Base-by-base conservation (phyloP, 306 rosid species). In the Lathyrus aphaca region DNA sequence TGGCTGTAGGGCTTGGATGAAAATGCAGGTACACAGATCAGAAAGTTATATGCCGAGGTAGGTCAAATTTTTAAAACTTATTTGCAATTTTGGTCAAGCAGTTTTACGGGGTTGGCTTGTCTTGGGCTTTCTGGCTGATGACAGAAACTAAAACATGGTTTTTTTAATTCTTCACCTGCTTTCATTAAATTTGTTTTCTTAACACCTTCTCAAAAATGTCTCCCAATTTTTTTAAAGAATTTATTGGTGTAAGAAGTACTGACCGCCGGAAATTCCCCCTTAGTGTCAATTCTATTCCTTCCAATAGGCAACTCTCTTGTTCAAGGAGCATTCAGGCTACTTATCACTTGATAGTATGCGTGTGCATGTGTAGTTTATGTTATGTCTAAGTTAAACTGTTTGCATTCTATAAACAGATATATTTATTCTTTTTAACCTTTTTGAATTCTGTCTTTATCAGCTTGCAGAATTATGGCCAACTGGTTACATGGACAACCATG, bases 401-500 rank as follows among this genome's bases (percentile, higher is more conserved):
- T 54, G 49, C 64, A 23, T 68, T 56, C 35, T 16, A 63, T 27
- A 17, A 17, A 40, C 60, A 53, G 14, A 42, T 5, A 32, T 58
- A 32, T 60, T 68, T 69, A 44, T 56, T 27, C 10, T 66, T 42
- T 71, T 55, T 37, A 27, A 44, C 50, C 65, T 45, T 69, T 69
- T 39, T 6, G 53, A 51, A 32, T 63, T 60, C 64, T 79, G 72
- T 70, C 74, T 72, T 69, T 23, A 65, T 72, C 91, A 94, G 99
- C 96, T 94, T 66, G 97, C 97, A 3, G 85, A 80, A 70, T 82
- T 94, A 84, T 94, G 97, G 97, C 99, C 97, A 57, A 75, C 68
- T 84, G 97, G 97, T 57, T 83, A 71, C 86, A 94, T 94, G 99
- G 99, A 94, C 85, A 94, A 91, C 82, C 92, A 87, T 84, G 99